Evolutionary conservation across 2,329 filamentous ascomycete species (phyloP), one percentile per base, ranked within the genome.

Genomic region (Dactylonectria macrodidyma): DNA sequence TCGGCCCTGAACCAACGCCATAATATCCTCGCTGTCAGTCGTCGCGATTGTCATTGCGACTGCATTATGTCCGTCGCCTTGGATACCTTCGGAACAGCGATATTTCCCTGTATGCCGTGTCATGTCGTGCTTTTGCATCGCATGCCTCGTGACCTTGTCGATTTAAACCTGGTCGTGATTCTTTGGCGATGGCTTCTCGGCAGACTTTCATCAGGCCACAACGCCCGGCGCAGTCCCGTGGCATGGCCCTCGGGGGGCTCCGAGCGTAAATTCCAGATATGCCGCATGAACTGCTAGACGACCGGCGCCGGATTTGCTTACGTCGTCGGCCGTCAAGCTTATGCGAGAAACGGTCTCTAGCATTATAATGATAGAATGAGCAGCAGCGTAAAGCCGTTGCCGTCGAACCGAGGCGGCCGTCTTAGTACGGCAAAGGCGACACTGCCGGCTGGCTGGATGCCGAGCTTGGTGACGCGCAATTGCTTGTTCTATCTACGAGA

Each of bases 251-350:
- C 62, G 62, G 56, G 38, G 56, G 36, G 38, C 26, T 50, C 62
- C 56, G 62, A 44, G 56, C 16, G 54, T 57, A 54, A 30, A 30
- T 44, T 47, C 34, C 14, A 56, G 44, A 34, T 58, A 41, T 34
- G 52, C 58, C 50, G 50, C 62, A 59, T 65, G 62, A 65, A 59
- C 50, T 59, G 48, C 38, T 30, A 30, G 48, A 59, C 52, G 26
- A 33, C 57, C 46, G 47, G 48, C 56, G 36, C 57, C 38, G 48
- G 9, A 52, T 52, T 19, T 19, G 41, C 41, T 44, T 14, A 14
- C 36, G 36, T 14, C 36, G 36, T 14, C 36, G 36, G 7, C 16
- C 41, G 41, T 44, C 41, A n/a, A 7, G 41, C 41, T 44, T n/a
- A n/a, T 16, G 38, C 12, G n/a, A 5, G 12, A 47, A 19, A 19